phyloP scores from a whole-genome alignment of 139 green algal species.

The Protoeuglena noctilucae region DNA sequence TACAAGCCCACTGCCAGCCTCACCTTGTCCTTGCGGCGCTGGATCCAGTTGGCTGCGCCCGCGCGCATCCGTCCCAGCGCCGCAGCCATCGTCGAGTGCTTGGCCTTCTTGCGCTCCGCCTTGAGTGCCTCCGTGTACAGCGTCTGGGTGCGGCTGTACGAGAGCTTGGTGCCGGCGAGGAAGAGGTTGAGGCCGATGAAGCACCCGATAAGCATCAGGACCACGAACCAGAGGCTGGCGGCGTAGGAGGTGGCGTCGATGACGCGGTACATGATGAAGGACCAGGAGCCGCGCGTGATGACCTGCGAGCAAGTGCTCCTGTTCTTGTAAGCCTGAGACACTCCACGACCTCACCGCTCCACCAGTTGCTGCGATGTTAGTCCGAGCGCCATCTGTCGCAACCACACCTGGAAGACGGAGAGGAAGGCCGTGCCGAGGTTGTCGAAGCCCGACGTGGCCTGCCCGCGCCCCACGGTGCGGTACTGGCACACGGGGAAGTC shows the following conservation, averaged over 20 bases:
- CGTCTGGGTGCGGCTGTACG: slow-evolving; percentile 53
- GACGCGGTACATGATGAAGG: slow-evolving; percentile 17
- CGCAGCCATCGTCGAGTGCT: background rate
- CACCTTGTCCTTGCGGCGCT: too few relatives aligned
- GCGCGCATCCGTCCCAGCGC: too few relatives aligned
- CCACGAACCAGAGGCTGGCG: slow-evolving; percentile 36
- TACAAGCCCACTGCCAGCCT: too few relatives aligned
- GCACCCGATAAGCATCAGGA: slow-evolving; percentile 41
- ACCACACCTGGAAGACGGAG: slow-evolving; percentile 46
- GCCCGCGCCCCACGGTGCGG: background rate
- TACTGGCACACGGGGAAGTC: background rate
- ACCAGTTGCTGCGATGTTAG: too few relatives aligned
- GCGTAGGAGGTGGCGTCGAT: slow-evolving; percentile 20
- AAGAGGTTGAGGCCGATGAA: slow-evolving; percentile 70
- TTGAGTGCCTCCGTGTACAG: slow-evolving; percentile 33
- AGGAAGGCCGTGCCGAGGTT: slow-evolving; percentile 42
- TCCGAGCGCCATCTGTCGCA: too few relatives aligned
- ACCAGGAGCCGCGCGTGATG: slow-evolving; percentile 27
- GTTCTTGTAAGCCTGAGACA: too few relatives aligned
- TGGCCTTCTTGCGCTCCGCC: too few relatives aligned
- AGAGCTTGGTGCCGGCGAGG: slow-evolving; percentile 58
- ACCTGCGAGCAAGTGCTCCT: too few relatives aligned
- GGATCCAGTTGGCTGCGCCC: too few relatives aligned
- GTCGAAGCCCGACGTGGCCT: slow-evolving; percentile 32
- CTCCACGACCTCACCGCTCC: too few relatives aligned